Conservation (phyloP, 2,329 filamentous ascomycete species). For the Colletotrichum plurivorum region DNA sequence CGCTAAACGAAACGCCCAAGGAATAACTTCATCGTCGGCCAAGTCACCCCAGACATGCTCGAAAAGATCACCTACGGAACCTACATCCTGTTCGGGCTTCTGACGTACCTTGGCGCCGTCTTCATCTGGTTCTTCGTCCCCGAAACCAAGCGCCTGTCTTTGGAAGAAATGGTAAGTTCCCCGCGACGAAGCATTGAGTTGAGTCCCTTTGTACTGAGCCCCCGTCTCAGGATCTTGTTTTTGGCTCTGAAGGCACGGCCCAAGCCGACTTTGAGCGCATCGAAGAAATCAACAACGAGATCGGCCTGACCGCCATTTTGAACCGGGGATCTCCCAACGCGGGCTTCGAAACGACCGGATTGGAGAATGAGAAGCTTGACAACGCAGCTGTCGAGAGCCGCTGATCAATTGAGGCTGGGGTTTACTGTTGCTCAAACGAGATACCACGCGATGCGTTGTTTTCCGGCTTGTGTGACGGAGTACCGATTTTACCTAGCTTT, state of each 20-base stretch:
- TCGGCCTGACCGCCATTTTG: slow-evolving; percentile 66
- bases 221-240: slow-evolving; percentile 70
- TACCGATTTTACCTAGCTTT: too few species aligned
- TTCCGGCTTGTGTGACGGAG: too few species aligned
- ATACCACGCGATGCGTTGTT: too few species aligned
- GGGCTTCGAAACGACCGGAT: background rate
- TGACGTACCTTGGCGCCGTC: slow-evolving; percentile 73
- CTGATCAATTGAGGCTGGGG: background rate
- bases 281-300: slow-evolving; percentile 79
- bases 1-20: slow-evolving; percentile 41
- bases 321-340: slow-evolving; percentile 6
- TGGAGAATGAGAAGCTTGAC: slow-evolving; percentile 25
- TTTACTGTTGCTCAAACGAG: background rate
- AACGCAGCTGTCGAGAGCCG: background rate
- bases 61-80: slow-evolving; percentile 76
- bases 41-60: slow-evolving; percentile 79
- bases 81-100: slow-evolving; percentile 77
- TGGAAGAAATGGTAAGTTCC: slow-evolving; percentile 73
- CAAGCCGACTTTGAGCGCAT: slow-evolving; percentile 78
- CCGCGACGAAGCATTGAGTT: rapidly evolving
- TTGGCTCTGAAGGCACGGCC: slow-evolving; percentile 76
- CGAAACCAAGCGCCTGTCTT: slow-evolving; percentile 73
- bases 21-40: slow-evolving; percentile 76
- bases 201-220: too few species aligned
- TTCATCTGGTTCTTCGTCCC: slow-evolving; percentile 76